Percentiles rank a stretch among this genome's conserved stretches.
These are phyloP conservation scores for Endothia cerciana DNA, from an alignment of 2,329 filamentous ascomycete species.

Conservation along the genomic window DNA sequence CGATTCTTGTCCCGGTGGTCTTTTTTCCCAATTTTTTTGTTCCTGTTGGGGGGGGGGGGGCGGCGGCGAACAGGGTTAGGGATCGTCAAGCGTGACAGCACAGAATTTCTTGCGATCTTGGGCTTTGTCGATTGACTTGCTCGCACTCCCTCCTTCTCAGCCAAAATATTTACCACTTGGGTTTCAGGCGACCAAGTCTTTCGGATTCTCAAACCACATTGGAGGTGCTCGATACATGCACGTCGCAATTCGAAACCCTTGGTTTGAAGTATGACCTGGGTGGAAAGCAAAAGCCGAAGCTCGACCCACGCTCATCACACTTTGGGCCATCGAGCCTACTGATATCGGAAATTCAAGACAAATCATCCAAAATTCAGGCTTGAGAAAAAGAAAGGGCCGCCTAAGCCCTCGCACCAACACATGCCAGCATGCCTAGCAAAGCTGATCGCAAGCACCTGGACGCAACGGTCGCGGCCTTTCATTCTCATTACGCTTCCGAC, in stretches of 20 bases:
- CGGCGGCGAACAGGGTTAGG: background rate
- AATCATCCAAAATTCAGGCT: background rate
- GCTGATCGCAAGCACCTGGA: constrained; percentile 26
- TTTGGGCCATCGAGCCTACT: too few relatives aligned
- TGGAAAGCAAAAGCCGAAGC: background rate
- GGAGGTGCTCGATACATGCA: background rate
- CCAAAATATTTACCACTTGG: background rate
- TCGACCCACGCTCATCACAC: background rate
- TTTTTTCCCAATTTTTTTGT: too few relatives aligned
- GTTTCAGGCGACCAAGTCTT: background rate
- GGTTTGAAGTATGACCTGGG: background rate
- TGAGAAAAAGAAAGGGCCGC: background rate
- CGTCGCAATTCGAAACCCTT: background rate
- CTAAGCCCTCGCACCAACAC: background rate
- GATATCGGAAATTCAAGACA: background rate
- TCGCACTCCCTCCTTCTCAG: background rate
- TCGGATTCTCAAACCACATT: background rate
- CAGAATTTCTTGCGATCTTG: background rate
- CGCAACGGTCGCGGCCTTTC: constrained; percentile 30
- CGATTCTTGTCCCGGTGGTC: background rate
- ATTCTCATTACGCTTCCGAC: constrained; percentile 32
- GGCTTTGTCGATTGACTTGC: background rate
- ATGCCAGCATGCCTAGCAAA: constrained; percentile 19
- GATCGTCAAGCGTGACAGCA: background rate
- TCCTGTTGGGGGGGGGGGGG: too few relatives aligned